phyloP scores from a whole-genome alignment of 768 basidiomycete genomes.

The Pholiota microspora region DNA sequence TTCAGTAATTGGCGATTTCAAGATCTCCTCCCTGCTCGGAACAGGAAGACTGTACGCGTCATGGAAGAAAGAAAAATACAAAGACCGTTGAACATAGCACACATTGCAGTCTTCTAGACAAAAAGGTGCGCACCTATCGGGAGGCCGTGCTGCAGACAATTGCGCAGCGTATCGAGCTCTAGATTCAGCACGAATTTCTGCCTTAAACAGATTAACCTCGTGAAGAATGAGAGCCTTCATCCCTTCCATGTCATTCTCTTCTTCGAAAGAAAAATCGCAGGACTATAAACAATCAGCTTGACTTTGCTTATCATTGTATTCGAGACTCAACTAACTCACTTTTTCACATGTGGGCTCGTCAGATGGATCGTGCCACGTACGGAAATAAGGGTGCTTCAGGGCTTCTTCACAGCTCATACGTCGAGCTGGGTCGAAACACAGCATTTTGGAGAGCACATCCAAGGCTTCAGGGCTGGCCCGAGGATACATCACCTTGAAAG shows the following conservation, averaged over 20 bases:
- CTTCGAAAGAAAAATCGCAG: slow-evolving; percentile 98
- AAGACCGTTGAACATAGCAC: neutral
- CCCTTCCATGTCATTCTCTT: slow-evolving; percentile 93
- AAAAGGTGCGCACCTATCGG: slow-evolving; percentile 58
- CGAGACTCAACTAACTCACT: slow-evolving; percentile 37
- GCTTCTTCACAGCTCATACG: slow-evolving; percentile 97
- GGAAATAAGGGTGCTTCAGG: slow-evolving; percentile 88
- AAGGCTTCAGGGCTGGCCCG: slow-evolving; percentile 91
- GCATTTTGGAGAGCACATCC: slow-evolving; percentile 86
- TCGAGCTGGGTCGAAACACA: slow-evolving; percentile 95
- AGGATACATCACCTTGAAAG: slow-evolving; percentile 89
- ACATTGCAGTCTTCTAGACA: neutral
- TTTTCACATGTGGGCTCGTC: slow-evolving; percentile 87
- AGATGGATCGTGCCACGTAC: slow-evolving; percentile 96
- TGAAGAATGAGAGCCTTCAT: slow-evolving; percentile 96
- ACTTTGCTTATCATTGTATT: neutral
- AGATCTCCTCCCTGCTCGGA: slow-evolving; percentile 78
- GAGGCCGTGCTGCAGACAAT: slow-evolving; percentile 49
- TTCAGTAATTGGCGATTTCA: slow-evolving; percentile 73
- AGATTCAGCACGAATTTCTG: slow-evolving; percentile 84
- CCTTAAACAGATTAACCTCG: slow-evolving; percentile 86
- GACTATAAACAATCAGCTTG: slow-evolving; percentile 45
- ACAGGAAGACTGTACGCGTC: slow-evolving; percentile 60
- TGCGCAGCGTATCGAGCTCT: slow-evolving; percentile 55
- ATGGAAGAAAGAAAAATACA: neutral